These are phyloP conservation scores for Avicennia marina DNA, from an alignment of 257 asterid genomes.

Conservation along the genomic window DNA sequence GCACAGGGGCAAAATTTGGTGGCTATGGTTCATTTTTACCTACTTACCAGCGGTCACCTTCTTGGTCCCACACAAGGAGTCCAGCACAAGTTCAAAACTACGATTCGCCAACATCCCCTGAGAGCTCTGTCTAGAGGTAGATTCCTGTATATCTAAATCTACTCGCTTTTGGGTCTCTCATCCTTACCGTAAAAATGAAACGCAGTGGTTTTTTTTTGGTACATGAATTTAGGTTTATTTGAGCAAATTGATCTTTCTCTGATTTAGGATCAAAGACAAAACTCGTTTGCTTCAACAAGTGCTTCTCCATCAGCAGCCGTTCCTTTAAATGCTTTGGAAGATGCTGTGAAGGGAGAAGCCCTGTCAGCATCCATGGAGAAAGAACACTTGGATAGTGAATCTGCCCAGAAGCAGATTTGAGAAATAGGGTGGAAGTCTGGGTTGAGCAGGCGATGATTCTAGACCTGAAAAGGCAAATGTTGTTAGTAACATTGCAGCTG, in stretches of 20 bases:
- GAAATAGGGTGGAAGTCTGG: conserved; percentile 37
- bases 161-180: neutral
- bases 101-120: conserved; percentile 48
- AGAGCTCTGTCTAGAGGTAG: conserved; percentile 61
- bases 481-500: conserved; percentile 27
- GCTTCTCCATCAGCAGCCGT: conserved; percentile 35
- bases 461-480: conserved; percentile 39
- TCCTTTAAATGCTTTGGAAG: conserved; percentile 19
- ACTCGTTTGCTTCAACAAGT: conserved; percentile 45
- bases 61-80: conserved; percentile 57
- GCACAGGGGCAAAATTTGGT: conserved; percentile 90
- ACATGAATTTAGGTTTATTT: conserved; percentile 19
- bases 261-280: conserved; percentile 62
- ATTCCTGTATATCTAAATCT: conserved; percentile 16
- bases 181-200: neutral
- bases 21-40: conserved; percentile 98
- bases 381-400: conserved; percentile 36
- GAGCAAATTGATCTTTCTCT: conserved; percentile 30
- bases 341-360: conserved; percentile 32
- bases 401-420: conserved; percentile 36
- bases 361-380: conserved; percentile 31
- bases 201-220: neutral
- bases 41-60: conserved; percentile 76
- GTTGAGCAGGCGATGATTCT: conserved; percentile 30
- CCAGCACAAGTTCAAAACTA: conserved; percentile 46